Conservation (phyloP, 768 basidiomycete species). For the Amanita phalloides region DNA sequence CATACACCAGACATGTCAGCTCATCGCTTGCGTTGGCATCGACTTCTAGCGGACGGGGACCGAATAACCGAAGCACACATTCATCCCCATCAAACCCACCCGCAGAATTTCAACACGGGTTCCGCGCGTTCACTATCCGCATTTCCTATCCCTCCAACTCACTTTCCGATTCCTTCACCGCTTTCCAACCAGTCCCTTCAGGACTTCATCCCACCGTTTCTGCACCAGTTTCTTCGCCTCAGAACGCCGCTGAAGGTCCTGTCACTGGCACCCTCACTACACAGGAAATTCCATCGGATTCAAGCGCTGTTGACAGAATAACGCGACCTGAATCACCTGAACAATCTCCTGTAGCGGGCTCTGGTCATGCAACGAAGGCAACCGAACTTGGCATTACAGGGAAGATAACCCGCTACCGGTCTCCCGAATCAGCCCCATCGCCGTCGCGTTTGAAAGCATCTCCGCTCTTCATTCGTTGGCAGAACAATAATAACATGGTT, state of each 20-base stretch:
- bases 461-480: background rate
- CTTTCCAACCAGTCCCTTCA: background rate
- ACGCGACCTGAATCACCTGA: background rate
- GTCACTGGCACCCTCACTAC: background rate
- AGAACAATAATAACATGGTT: background rate
- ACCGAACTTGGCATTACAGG: constrained; percentile 44
- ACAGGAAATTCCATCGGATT: background rate
- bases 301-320: background rate
- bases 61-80: constrained; percentile 2
- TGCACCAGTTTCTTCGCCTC: background rate
- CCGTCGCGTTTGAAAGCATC: constrained; percentile 13
- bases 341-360: background rate
- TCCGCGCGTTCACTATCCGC: constrained; percentile 63
- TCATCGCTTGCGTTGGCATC: background rate
- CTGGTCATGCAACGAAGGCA: background rate
- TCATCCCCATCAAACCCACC: constrained; percentile 22
- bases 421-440: constrained; percentile 29
- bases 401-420: constrained; percentile 48
- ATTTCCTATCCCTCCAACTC: constrained; percentile 64
- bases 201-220: background rate
- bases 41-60: background rate
- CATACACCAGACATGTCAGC: background rate
- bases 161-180: constrained; percentile 43
- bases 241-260: background rate
- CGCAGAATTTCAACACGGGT: constrained; percentile 30